Evolutionary conservation across 192 early-diverging fungal genomes (phyloP), one percentile per base, ranked within the genome.

Genomic region (Spizellomyces punctatus): DNA sequence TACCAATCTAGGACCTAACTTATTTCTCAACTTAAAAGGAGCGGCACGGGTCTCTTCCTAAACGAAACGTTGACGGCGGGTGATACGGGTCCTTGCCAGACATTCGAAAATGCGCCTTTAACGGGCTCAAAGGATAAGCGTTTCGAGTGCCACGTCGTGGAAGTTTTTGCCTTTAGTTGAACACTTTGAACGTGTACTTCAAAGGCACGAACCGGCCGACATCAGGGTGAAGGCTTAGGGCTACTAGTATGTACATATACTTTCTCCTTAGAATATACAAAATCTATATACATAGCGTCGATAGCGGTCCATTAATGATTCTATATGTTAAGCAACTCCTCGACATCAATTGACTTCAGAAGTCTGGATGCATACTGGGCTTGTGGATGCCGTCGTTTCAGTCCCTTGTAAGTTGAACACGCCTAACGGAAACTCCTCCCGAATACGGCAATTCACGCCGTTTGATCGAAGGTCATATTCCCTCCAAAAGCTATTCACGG

Each of bases 141-240:
- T 5, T 82, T 81, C 54, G 81, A 82, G 17, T 75, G 71, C 42
- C 67, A 76, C n/a, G 66, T 58, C 22, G 58, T 82, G 5, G 81
- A 82, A 56, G 69, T 81, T 5, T 82, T 77, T 73, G 78, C 78
- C 9, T 82, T 82, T 59, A 67, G 21, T 17, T 81, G 56, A 54
- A 54, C 50, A 12, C 27, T 36, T 36, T 36, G 27, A 36, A 36
- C 27, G 3, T 0, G 27, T 36, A 36, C 27, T 3, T 36, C 1
- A 0, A 36, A 3, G 27, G 27, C 27, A 36, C 27, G 0, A 36
- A 36, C 27, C 27, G 27, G 27, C 27, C 27, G 27, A 36, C 27
- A 2, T 36, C 3, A 3, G 27, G 1, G 27, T 36, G 27, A 36
- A 3, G 27, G 27, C 27, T 36, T 36, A 36, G 27, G 27, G 27